phyloP scores from a whole-genome alignment of 2,329 filamentous ascomycete genomes.

The Aureobasidium sp. region DNA sequence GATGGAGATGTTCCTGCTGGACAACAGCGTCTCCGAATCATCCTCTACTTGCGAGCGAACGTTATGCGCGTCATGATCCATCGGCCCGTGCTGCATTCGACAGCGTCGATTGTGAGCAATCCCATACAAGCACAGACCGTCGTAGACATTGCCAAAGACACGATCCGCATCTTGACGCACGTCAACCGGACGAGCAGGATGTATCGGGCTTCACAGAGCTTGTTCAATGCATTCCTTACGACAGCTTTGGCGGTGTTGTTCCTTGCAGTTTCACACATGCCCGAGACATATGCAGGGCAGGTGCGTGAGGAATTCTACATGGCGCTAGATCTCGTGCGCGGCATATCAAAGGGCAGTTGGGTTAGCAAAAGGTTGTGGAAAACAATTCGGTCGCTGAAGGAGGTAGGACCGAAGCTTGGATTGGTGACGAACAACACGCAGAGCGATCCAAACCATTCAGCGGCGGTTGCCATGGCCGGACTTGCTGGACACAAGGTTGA shows the following conservation, averaged over 20 bases:
- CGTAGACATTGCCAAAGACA: slow-evolving; percentile 68
- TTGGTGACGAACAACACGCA: slow-evolving; percentile 27
- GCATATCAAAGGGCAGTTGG: slow-evolving; percentile 61
- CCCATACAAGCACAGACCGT: slow-evolving; percentile 63
- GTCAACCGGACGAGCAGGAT: slow-evolving; percentile 64
- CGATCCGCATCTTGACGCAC: slow-evolving; percentile 60
- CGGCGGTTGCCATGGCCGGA: slow-evolving; percentile 57
- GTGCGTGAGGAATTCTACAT: slow-evolving; percentile 73
- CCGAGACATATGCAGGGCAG: slow-evolving; percentile 57
- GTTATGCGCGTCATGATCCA: slow-evolving; percentile 87
- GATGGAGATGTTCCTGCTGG: slow-evolving; percentile 34
- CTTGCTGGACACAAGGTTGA: slow-evolving; percentile 55
- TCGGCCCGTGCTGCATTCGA: slow-evolving; percentile 76
- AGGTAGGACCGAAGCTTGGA: slow-evolving; percentile 62
- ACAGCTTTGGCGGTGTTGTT: slow-evolving; percentile 69
- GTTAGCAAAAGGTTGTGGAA: slow-evolving; percentile 67
- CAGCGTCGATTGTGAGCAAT: slow-evolving; percentile 72
- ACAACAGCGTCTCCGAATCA: slow-evolving; percentile 67
- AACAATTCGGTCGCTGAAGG: slow-evolving; percentile 61
- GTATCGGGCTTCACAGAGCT: slow-evolving; percentile 62
- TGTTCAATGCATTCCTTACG: slow-evolving; percentile 73
- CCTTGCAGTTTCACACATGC: slow-evolving; percentile 66
- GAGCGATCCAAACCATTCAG: slow-evolving; percentile 49
- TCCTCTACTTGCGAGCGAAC: slow-evolving; percentile 79
- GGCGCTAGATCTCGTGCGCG: slow-evolving; percentile 65